phyloP scores from a whole-genome alignment of 202 grass and related monocot genomes.

The Brachypodium distachyon region DNA sequence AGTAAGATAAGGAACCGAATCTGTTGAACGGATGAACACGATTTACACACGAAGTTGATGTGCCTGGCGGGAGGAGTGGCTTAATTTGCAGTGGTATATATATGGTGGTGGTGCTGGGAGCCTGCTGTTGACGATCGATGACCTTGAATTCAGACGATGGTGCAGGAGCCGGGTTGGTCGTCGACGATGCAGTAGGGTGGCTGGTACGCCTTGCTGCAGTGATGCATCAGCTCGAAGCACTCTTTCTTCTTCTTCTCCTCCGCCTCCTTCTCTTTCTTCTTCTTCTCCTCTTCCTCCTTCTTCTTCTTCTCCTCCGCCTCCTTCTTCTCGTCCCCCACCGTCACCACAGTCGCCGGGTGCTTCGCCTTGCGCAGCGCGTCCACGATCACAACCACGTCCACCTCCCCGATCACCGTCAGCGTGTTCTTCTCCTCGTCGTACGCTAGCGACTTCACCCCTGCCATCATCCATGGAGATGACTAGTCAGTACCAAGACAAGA shows the following conservation, averaged over 20 bases:
- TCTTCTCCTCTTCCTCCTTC: constrained; percentile 20
- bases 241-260: background rate
- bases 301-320: constrained; percentile 51
- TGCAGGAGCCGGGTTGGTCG: constrained; percentile 27
- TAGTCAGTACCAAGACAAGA: background rate
- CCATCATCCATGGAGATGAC: background rate
- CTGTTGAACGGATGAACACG: background rate
- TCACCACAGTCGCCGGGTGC: constrained; percentile 26
- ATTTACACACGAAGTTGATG: background rate
- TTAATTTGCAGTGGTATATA: background rate
- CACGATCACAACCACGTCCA: constrained; percentile 50
- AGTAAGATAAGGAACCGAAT: background rate
- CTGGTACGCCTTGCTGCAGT: background rate
- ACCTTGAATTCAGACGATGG: constrained; percentile 23
- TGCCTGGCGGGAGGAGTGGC: background rate
- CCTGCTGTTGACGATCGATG: no score
- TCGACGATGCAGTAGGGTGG: constrained; percentile 29
- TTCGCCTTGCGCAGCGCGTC: constrained; percentile 42
- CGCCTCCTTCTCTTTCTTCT: constrained; percentile 10
- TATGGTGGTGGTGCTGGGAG: background rate
- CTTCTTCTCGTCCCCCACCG: constrained; percentile 45
- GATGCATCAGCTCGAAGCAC: background rate
- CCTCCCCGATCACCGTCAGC: constrained; percentile 58
- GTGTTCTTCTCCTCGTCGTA: constrained; percentile 60
- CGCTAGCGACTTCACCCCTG: constrained; percentile 55